Base-by-base conservation (phyloP, 805 yeast species). In the Metschnikowia sp. region DNA sequence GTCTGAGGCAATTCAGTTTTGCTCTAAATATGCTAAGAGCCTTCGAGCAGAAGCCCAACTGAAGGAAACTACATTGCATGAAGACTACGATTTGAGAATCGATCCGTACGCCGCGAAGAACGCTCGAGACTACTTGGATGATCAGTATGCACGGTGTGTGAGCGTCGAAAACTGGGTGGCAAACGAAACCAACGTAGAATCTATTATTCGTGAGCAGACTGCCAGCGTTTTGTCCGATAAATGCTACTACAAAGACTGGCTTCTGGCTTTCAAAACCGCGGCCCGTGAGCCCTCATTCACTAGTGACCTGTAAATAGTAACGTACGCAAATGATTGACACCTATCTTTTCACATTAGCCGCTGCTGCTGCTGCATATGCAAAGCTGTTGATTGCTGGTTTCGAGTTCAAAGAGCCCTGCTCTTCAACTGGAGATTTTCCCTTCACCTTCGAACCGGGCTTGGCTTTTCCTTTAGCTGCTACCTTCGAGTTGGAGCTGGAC, bases 361-460 rank as follows among this genome's bases (percentile, higher is more conserved):
- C 77, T 3, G 76, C 76, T 5, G 77, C 77, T 4, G 77, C 77
- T 9, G 76, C 76, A 42, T 68, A 69, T 51, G 77, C 77, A 64
- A 72, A 71, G 36, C 63, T 66, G 46, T 59, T 67, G 26, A 53
- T 49, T 11, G 54, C 36, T 44, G 53, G 49, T 18, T 47, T 48
- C 22, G 45, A 19, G 30, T 44, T 36, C 30, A 30, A 10, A 10
- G 36, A 37, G 15, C 30, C 32, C 10, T 33, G 35, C 22, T 35
- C 42, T 13, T 45, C 49, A 10, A 11, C 32, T 8, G 45, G n/a
- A 10, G 15, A 8, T 32, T 32, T 42, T 9, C 41, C 45, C 9
- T 3, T 28, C 15, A 36, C 4, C 42, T 33, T 46, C 4, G 28
- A 10, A 28, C 38, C 35, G 4, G 39, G 19, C 22, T 40, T 49